Evolutionary conservation across 75 land plant species (phyloP).

Genomic region (Picea glauca): DNA sequence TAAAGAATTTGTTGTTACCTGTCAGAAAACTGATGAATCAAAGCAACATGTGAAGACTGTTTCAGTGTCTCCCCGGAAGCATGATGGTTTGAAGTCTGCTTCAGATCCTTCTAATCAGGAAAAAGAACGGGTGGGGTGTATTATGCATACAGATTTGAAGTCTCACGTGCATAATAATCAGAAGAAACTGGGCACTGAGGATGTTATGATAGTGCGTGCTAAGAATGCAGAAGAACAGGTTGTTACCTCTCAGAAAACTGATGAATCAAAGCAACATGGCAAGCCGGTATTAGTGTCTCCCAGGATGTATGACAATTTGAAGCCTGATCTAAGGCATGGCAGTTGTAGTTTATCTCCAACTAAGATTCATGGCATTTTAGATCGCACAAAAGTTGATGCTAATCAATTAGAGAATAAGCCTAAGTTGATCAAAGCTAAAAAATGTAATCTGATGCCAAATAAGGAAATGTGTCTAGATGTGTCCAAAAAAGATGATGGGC

Average conservation of each 20-base stretch:
- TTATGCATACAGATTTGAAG: conserved; percentile 1
- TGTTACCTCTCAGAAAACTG: background rate
- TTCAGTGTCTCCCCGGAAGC: background rate
- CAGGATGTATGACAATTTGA: background rate
- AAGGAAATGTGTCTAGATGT: background rate
- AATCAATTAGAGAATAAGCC: background rate
- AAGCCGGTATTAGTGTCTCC: background rate
- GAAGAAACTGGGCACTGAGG: conserved; percentile 6
- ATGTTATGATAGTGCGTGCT: background rate
- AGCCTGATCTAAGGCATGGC: background rate
- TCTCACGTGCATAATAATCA: background rate
- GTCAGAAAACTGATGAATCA: conserved; percentile 1
- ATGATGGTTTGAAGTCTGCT: background rate
- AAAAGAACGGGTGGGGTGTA: background rate
- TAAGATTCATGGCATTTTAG: background rate
- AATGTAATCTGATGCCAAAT: background rate
- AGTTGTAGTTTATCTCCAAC: conserved; percentile 2
- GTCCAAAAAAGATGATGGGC: conserved; percentile 1
- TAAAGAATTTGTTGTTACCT: background rate
- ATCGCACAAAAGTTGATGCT: background rate
- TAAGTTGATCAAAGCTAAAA: background rate
- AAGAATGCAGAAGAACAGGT: background rate
- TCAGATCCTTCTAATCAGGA: background rate
- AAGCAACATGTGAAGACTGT: background rate
- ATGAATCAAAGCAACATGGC: conserved; percentile 1